Evolutionary conservation across 768 basidiomycete species (phyloP), one percentile per base, ranked within the genome.

Genomic region (Boletus rex-veris): DNA sequence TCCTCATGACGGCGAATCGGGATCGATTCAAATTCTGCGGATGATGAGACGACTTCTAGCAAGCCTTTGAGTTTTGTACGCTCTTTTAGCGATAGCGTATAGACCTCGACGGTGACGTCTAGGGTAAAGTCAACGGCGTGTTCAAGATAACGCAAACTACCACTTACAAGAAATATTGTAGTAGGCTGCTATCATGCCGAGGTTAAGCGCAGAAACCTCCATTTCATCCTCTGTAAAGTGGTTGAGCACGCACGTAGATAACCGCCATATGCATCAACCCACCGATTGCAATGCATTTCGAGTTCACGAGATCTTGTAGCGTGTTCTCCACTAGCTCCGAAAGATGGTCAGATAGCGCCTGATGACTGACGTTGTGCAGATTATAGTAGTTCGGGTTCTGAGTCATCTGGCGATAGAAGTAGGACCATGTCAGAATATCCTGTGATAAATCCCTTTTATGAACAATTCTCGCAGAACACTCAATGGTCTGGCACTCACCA

Each of bases 351-450:
- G 94, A 96, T 12, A 98, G 77, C 67, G 97, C 92, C 44, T 94
- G 90, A 65, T 98, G 95, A 61, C 86, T 93, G 68, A 97, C 95
- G 54, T 93, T 95, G 76, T 95, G 90, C 15, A 95, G 75, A 58
- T 93, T 92, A 75, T 94, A 94, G 70, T 92, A 95, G 63, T 94
- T 93, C 0, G 96, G 94, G 57, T 98, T 99, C 67, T 98, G 93
- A 0, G 93, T 95, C 86, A 98, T 90, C 14, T 97, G 84, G 42
- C 96, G 84, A 72, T 98, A 98, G 78, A 98, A 92, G 77, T 90
- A 97, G 11, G 95, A 95, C 97, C 97, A 99, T 0, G 97, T 99
- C 63, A 97, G 76, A 67, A 97, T 97, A 71, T 99, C 96, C 85
- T 92, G 59, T 15, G 3, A 47, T 33, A 6, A 44, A 40, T 0